These are phyloP conservation scores for Thielaviopsis punctulata DNA, from an alignment of 2,329 filamentous ascomycete species.

Conservation along the genomic window DNA sequence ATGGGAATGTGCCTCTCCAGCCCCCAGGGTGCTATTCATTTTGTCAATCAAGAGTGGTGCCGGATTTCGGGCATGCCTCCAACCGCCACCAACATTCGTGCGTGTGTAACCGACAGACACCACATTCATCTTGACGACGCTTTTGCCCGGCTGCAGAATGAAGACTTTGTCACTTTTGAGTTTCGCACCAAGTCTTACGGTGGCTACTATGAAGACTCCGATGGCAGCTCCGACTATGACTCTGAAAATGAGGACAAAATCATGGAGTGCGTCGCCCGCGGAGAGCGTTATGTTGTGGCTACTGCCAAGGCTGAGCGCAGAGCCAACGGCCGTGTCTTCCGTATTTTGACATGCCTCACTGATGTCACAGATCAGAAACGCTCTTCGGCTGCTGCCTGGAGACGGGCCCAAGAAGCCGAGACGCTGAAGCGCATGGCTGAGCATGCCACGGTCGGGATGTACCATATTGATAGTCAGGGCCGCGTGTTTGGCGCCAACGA, in stretches of 20 bases:
- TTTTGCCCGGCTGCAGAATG: conserved; percentile 16
- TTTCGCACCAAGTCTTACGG: conserved; percentile 23
- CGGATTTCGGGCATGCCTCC: conserved; percentile 28
- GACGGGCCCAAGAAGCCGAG: conserved; percentile 32
- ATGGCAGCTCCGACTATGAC: not conserved
- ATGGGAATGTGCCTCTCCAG: conserved; percentile 59
- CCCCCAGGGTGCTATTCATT: conserved; percentile 44
- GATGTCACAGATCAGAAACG: conserved; percentile 34
- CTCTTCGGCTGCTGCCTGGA: conserved; percentile 30
- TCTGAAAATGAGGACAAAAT: conserved; percentile 10
- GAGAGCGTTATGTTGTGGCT: conserved; percentile 26
- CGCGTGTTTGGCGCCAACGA: conserved; percentile 33
- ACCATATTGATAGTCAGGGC: conserved; percentile 34
- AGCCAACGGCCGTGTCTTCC: conserved; percentile 25
- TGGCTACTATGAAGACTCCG: not conserved
- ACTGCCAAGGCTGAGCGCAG: conserved; percentile 30
- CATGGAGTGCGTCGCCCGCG: conserved; percentile 4
- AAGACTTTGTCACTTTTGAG: conserved; percentile 27
- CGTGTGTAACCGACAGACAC: conserved; percentile 30
- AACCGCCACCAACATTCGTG: conserved; percentile 22
- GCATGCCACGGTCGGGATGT: conserved; percentile 37
- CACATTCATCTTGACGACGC: conserved; percentile 20
- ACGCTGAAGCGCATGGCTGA: conserved; percentile 37
- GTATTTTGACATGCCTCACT: conserved; percentile 31
- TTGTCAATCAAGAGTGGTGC: conserved; percentile 53